phyloP scores from a whole-genome alignment of 2,329 filamentous ascomycete genomes.

The Fulvia fulva region DNA sequence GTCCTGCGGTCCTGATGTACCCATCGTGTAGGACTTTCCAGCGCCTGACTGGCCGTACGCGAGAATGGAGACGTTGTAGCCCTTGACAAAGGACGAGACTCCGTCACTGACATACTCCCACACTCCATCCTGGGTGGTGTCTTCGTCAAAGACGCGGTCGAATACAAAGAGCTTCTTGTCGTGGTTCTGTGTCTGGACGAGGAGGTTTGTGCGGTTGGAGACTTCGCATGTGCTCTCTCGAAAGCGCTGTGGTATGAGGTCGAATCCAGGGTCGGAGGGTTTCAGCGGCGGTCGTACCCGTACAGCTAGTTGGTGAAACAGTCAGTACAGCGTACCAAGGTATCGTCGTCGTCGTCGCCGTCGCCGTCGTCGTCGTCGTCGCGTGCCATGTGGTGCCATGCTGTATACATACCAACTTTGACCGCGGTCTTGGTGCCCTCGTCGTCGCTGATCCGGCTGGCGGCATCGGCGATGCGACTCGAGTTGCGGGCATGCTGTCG shows the following conservation, averaged over 20 bases:
- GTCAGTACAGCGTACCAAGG: slow-evolving; percentile 8
- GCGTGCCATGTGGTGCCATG: neutral
- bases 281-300: slow-evolving; percentile 85
- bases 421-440: slow-evolving; percentile 19
- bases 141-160: slow-evolving; percentile 85
- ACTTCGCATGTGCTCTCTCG: slow-evolving; percentile 90
- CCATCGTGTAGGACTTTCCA: slow-evolving; percentile 98
- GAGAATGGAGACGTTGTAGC: slow-evolving; percentile 96
- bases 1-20: slow-evolving; percentile 80
- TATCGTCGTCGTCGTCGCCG: neutral
- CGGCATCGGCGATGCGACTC: slow-evolving; percentile 18
- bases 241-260: slow-evolving; percentile 93
- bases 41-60: slow-evolving; percentile 97
- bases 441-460: slow-evolving; percentile 20
- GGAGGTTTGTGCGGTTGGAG: slow-evolving; percentile 75
- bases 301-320: slow-evolving; percentile 59
- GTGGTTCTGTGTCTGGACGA: slow-evolving; percentile 87
- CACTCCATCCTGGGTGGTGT: slow-evolving; percentile 78
- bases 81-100: slow-evolving; percentile 83
- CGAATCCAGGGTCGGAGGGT: slow-evolving; percentile 81
- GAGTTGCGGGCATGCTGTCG: slow-evolving; percentile 12
- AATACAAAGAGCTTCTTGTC: slow-evolving; percentile 88
- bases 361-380: no score
- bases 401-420: slow-evolving; percentile 21
- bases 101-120: slow-evolving; percentile 94